Conservation (phyloP, 164 flowering plant species). For the Aristolochia fimbriata region DNA sequence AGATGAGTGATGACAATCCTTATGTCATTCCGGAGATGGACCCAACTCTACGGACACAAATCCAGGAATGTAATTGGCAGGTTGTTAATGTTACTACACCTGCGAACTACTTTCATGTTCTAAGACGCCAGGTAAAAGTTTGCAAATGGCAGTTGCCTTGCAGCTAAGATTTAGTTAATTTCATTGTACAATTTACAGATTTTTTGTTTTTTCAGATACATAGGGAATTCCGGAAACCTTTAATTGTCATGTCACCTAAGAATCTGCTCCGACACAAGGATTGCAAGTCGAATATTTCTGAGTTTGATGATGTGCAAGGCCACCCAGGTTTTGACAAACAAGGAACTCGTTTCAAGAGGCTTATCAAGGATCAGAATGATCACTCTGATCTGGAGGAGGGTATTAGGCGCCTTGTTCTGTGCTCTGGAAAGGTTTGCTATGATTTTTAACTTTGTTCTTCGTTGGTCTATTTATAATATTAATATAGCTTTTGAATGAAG, state of each 20-base stretch:
- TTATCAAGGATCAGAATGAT: conserved; percentile 47
- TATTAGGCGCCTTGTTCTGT: conserved; percentile 77
- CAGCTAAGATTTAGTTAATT: not conserved
- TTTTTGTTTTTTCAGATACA: conserved; percentile 46
- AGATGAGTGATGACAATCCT: conserved; percentile 99
- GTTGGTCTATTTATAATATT: not conserved
- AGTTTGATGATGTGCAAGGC: conserved; percentile 79
- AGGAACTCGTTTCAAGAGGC: conserved; percentile 76
- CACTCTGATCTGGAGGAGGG: conserved; percentile 89
- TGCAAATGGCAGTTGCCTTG: not conserved
- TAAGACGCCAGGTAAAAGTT: conserved; percentile 77
- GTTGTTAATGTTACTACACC: conserved; percentile 95
- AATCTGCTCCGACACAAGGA: conserved; percentile 79
- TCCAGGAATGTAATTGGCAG: conserved; percentile 97
- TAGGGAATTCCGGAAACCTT: conserved; percentile 91
- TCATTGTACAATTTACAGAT: not conserved
- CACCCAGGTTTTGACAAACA: conserved; percentile 97
- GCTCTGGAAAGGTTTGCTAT: conserved; percentile 73
- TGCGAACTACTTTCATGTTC: conserved; percentile 92
- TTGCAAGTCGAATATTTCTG: conserved; percentile 30
- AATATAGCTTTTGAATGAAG: not conserved
- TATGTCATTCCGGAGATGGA: conserved; percentile 95
- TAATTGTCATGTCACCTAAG: conserved; percentile 88
- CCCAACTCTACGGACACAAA: conserved; percentile 76
- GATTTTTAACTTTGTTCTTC: not conserved